phyloP scores from a whole-genome alignment of 108 stramenopile species.

The Poteriospumella lacustris region DNA sequence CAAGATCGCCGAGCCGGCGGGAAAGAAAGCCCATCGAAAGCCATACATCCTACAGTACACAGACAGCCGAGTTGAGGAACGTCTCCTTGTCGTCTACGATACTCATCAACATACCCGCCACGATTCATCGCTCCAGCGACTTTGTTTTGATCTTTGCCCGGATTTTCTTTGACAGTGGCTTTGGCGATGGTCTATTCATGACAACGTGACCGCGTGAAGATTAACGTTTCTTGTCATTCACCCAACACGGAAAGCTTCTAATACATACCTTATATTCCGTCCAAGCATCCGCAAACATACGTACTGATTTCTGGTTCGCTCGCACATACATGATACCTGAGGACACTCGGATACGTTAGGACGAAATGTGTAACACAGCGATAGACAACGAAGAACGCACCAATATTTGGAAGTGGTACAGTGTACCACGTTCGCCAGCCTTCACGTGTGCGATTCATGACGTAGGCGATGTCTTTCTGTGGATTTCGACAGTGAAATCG shows the following conservation, averaged over 20 bases:
- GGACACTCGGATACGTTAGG: no score
- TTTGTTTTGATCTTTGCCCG: conserved; percentile 25
- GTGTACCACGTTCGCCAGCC: conserved; percentile 30
- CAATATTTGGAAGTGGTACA: conserved; percentile 21
- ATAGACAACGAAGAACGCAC: no score
- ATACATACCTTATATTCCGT: neutral
- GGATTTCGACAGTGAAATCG: neutral
- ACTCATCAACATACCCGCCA: neutral
- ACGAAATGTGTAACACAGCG: no score
- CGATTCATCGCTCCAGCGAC: neutral
- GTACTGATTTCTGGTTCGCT: neutral
- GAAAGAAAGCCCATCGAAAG: neutral
- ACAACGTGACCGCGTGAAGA: no score
- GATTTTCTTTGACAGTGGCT: neutral
- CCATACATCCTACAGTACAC: neutral
- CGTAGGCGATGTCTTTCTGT: conserved; percentile 18
- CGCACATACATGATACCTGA: no score
- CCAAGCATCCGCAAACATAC: neutral
- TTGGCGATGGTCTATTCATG: neutral
- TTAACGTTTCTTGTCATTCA: no score
- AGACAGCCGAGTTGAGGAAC: neutral
- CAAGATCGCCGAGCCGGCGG: neutral
- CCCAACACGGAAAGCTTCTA: no score
- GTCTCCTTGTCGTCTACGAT: no score
- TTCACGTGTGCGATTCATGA: conserved; percentile 18